Evolutionary conservation across 176 grass and related monocot genomes (phyloP), one percentile per base, ranked within the genome.

Genomic region (Raddia distichophylla): DNA sequence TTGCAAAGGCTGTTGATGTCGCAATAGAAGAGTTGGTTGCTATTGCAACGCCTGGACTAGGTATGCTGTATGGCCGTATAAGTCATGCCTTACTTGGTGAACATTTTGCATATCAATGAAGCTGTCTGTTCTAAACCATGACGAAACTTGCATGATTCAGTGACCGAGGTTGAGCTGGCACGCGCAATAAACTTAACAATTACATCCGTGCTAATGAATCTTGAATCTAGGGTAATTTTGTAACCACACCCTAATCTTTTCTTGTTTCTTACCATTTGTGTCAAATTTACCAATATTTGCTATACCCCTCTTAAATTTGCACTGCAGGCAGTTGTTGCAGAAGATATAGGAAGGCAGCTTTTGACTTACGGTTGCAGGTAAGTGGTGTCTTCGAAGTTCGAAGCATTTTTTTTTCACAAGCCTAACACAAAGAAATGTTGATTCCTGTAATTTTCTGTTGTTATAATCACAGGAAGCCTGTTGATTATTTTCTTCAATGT

Each of bases 341-440:
- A 97, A 87, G 94, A 97, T 73, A 97, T 94, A 74, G 94, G 94
- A 61, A 87, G 94, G 60, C 92, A 97, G 74, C 74, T 97, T 81
- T 87, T 97, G 87, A 92, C 92, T 74, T 94, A 94, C 18, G 86
- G 90, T 9, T 76, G 65, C 80, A 81, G 92, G 94, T 94, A 87
- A 92, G 60, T 85, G 19, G 19, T 14, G 50, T 69, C 45, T 81
- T 82, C 0, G 0, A 50, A 60, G 16, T 78, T 82, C 0, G 0
- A 50, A 60, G 10, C 44, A 51, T 60, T 60, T 61, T 5, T 51
- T 51, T 33, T 77, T 77, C 7, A 56, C 56, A 73, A 60, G 47
- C 34, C 15, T 53, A 46, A 42, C 7, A 46, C 57, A 60, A 60
- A 72, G 40, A 73, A 32, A 60, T 52, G 54, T 52, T 61, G 59